These are phyloP conservation scores for Spongospora subterranea DNA, from an alignment of 208 protist species.

Conservation along the genomic window DNA sequence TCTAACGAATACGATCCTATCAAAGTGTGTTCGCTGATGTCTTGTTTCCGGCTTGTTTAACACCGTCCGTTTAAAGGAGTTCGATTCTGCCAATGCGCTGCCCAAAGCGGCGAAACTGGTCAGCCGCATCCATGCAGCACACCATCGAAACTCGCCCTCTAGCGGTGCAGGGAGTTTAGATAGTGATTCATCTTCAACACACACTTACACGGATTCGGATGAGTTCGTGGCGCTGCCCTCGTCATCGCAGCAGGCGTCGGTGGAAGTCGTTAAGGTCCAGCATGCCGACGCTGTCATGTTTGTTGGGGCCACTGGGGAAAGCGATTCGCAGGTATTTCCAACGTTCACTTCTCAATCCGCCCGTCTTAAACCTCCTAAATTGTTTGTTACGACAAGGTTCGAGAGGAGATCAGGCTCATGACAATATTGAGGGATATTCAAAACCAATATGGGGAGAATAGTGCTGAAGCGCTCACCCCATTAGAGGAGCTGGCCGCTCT, in stretches of 20 bases:
- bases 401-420: conserved; percentile 20
- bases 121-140: no score
- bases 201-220: background rate
- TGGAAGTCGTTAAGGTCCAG: conserved; percentile 23
- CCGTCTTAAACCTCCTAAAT: background rate
- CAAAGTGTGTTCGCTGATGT: background rate
- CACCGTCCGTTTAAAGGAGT: background rate
- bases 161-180: background rate
- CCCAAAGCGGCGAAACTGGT: no score
- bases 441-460: background rate
- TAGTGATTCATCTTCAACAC: background rate
- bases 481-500: conserved; percentile 14
- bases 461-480: background rate
- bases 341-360: background rate
- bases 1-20: background rate
- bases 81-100: background rate
- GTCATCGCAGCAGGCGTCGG: conserved; percentile 5
- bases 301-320: background rate
- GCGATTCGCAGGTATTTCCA: conserved; percentile 30
- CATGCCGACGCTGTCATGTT: background rate
- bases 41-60: background rate
- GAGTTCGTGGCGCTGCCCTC: background rate
- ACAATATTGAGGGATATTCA: background rate
- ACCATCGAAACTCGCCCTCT: conserved; percentile 6
- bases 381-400: background rate